Evolutionary conservation across 1,284 basidiomycete genomes (phyloP), one percentile per base, ranked within the genome.

Genomic region (Leucoagaricus sp.): DNA sequence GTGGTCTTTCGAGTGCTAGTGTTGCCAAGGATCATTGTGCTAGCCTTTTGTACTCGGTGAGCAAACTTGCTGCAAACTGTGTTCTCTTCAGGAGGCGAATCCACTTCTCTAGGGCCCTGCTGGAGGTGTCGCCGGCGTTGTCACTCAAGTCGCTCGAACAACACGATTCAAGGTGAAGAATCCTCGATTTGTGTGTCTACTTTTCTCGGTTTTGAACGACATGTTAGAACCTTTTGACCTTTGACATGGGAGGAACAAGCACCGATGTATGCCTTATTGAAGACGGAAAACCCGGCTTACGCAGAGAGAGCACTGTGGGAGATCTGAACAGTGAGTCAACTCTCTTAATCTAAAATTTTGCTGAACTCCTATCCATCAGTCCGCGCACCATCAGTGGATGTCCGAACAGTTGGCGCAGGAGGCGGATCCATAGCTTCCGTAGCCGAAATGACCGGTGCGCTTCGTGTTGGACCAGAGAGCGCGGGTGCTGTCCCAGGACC

Each of bases 341-440:
- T 41, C 28, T 26, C 42, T 8, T 19, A 41, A 47, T 49, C 47
- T 12, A 25, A 41, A 17, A 46, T 31, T 26, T n/a, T 33, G 21
- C 44, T 25, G 23, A 33, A 15, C 13, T 13, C 23, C 10, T 15
- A 17, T 13, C 13, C 10, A 15, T 41, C 52, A 60, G 65, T 70
- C 29, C 60, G 67, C 29, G 63, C 62, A 7, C 67, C 69, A 8
- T 68, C 64, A 1, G 57, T 70, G 5, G 69, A 71, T 52, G 68
- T 71, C 7, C 64, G 67, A 3, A 68, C 70, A 1, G 69, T 70
- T 25, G 69, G 69, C 10, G 69, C 70, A 6, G 70, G 70, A 5
- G 69, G 69, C 19, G 70, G 70, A 3, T 66, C 63, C 15, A 66
- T 70, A 6, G 69, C 69, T 2, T 56, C 64, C 34, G 64, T 69